These are phyloP conservation scores for Cercospora sp. DNA, from an alignment of 2,329 filamentous ascomycete genomes.

Conservation along the genomic window DNA sequence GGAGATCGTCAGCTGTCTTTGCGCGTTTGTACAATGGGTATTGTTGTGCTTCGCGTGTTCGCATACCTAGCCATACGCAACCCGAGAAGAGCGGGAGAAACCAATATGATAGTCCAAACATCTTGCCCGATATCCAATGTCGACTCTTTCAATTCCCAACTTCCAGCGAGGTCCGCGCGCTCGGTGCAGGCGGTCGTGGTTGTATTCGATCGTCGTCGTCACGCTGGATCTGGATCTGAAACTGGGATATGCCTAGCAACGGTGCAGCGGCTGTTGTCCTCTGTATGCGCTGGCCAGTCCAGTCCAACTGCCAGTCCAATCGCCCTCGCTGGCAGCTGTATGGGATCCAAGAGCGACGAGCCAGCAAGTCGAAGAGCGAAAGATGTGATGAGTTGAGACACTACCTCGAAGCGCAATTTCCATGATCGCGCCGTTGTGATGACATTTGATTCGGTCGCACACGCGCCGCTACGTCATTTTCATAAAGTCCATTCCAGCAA, in stretches of 20 bases:
- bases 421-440: neutral
- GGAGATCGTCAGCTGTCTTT: conserved; percentile 1
- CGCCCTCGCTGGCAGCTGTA: neutral
- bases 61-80: conserved; percentile 56
- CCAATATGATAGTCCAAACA: conserved; percentile 54
- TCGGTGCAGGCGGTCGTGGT: conserved; percentile 1
- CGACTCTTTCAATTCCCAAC: neutral
- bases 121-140: conserved; percentile 20
- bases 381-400: neutral
- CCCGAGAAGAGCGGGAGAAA: conserved; percentile 69
- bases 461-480: neutral
- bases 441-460: neutral
- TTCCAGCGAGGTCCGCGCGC: neutral
- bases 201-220: neutral
- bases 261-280: neutral
- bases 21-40: neutral
- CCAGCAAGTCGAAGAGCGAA: neutral
- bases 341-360: neutral
- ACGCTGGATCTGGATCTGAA: neutral
- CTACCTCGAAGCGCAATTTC: neutral
- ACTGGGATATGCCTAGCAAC: conserved; percentile 3
- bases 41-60: neutral
- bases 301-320: neutral
- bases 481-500: neutral
- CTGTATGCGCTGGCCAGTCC: neutral